Conservation (phyloP, 2,329 filamentous ascomycete genomes). For the Ophiostoma piceae region DNA sequence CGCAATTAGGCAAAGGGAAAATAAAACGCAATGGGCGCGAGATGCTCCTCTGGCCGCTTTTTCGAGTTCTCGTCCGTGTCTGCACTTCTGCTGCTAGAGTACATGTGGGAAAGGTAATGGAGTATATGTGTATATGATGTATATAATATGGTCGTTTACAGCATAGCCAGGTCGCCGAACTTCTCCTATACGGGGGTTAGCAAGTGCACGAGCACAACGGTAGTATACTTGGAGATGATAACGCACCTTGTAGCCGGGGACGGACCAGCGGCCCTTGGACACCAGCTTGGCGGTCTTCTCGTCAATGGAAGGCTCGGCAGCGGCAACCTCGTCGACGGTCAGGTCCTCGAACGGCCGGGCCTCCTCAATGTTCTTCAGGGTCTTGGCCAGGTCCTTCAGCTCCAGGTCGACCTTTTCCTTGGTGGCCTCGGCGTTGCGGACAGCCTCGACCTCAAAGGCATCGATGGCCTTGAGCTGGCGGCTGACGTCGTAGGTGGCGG, state of each 20-base stretch:
- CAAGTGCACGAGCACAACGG: constrained; percentile 16
- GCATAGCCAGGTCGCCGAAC: constrained; percentile 92
- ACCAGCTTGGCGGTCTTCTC: constrained; percentile 93
- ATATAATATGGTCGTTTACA: constrained; percentile 54
- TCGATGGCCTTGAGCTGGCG: constrained; percentile 98
- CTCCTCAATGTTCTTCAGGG: constrained; percentile 93
- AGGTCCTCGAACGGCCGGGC: constrained; percentile 94
- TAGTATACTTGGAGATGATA: not conserved
- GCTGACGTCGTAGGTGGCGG: constrained; percentile 82
- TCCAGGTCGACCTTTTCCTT: constrained; percentile 95
- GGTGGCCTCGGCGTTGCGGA: constrained; percentile 95
- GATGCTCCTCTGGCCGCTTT: constrained; percentile 7
- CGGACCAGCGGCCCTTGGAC: constrained; percentile 95
- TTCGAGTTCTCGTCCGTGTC: constrained; percentile 45
- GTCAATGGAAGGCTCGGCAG: constrained; percentile 93
- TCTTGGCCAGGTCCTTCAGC: constrained; percentile 88
- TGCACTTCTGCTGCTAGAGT: constrained; percentile 63
- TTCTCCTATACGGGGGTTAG: constrained; percentile 72
- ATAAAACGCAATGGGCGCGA: constrained; percentile 14
- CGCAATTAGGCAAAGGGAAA: not conserved
- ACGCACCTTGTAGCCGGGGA: constrained; percentile 96
- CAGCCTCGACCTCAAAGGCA: constrained; percentile 91
- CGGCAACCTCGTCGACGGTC: constrained; percentile 93
- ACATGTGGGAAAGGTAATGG: constrained; percentile 43
- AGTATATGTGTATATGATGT: constrained; percentile 28